A percentile compares a stretch with the other conserved stretches of the same genome.
Conservation (phyloP, 768 basidiomycete species). For the Amanita thiersii region DNA sequence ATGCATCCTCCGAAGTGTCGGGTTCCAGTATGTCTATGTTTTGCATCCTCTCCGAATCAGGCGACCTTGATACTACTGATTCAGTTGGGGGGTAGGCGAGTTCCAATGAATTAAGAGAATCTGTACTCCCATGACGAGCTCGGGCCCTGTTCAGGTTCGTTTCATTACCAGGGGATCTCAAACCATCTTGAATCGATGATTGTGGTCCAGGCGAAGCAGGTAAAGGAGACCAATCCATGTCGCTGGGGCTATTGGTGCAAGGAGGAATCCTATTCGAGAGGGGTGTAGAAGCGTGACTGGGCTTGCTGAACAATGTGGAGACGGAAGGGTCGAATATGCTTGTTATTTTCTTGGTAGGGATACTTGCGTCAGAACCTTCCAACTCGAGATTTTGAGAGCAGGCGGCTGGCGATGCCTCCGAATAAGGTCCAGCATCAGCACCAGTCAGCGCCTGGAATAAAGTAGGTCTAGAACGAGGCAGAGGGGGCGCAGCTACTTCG, state of each 20-base stretch:
- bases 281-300: not conserved
- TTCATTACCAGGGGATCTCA: too few species aligned
- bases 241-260: not conserved
- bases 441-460: constrained; percentile 14
- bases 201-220: not conserved
- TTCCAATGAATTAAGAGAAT: not conserved
- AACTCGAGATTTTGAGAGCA: constrained; percentile 3
- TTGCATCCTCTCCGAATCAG: not conserved
- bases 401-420: constrained; percentile 3
- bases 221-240: not conserved
- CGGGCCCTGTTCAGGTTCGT: not conserved
- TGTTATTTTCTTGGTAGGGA: not conserved
- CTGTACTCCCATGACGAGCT: not conserved
- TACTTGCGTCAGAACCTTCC: not conserved
- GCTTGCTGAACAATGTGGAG: not conserved
- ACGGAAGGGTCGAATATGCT: not conserved
- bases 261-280: not conserved
- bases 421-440: not conserved
- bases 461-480: constrained; percentile 11
- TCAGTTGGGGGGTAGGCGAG: constrained; percentile 4
- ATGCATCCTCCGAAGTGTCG: not conserved
- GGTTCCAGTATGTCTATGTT: not conserved
- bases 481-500: constrained; percentile 2
- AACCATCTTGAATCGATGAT: not conserved
- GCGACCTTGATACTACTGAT: not conserved